Percentiles rank a stretch among this genome's conserved stretches.
These are phyloP conservation scores for Coprinellus aureogranulatus DNA, from an alignment of 768 basidiomycete species.

Conservation along the genomic window DNA sequence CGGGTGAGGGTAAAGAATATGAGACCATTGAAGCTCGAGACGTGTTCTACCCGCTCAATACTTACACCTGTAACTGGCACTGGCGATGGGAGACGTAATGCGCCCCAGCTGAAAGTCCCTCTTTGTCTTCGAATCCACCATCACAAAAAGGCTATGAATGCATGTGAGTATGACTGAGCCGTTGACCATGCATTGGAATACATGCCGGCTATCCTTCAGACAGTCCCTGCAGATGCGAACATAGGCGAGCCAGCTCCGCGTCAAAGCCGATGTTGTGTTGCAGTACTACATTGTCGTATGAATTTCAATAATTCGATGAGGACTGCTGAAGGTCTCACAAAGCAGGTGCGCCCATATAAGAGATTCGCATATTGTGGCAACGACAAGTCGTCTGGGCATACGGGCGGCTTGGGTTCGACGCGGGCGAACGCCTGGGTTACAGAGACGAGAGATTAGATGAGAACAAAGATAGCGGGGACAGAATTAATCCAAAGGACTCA, in stretches of 20 bases:
- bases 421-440: constrained; percentile 26
- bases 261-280: neutral
- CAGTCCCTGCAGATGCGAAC: neutral
- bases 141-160: too few species aligned
- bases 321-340: neutral
- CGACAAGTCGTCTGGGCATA: constrained; percentile 28
- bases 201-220: neutral
- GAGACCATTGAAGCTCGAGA: too few species aligned
- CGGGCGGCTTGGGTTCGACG: constrained; percentile 15
- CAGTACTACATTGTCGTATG: neutral
- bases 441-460: neutral
- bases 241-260: neutral
- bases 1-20: too few species aligned
- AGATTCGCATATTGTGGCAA: constrained; percentile 34
- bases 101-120: too few species aligned
- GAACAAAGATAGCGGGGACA: neutral
- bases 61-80: too few species aligned
- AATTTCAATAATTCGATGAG: neutral
- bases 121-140: too few species aligned
- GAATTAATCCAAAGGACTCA: constrained; percentile 9
- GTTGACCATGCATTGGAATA: too few species aligned
- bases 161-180: too few species aligned
- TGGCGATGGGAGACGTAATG: too few species aligned
- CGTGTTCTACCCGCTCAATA: too few species aligned
- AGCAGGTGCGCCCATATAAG: constrained; percentile 24